phyloP scores from a whole-genome alignment of 257 asterid species.

The Nicotiana paniculata region DNA sequence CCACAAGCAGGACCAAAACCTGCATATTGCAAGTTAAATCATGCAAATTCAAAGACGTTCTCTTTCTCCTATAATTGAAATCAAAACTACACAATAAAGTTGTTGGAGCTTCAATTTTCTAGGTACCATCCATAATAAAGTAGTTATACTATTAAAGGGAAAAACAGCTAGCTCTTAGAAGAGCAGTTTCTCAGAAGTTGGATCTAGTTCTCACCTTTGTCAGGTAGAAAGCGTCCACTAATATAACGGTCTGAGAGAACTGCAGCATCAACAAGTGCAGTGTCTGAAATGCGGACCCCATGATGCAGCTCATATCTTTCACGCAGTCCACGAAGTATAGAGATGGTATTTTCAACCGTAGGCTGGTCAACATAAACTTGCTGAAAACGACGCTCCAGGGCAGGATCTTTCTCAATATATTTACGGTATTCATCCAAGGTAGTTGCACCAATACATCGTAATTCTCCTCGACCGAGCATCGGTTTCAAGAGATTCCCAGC shows the following conservation, averaged over 20 bases:
- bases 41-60: background rate
- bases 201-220: slow-evolving; percentile 50
- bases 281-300: slow-evolving; percentile 89
- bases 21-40: background rate
- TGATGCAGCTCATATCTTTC: slow-evolving; percentile 97
- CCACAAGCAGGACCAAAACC: background rate
- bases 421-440: slow-evolving; percentile 92
- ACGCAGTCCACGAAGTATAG: slow-evolving; percentile 91
- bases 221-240: slow-evolving; percentile 89
- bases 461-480: slow-evolving; percentile 98
- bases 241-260: slow-evolving; percentile 87
- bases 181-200: background rate
- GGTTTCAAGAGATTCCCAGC: slow-evolving; percentile 97
- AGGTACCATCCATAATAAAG: background rate
- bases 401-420: slow-evolving; percentile 91
- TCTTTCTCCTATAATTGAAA: background rate
- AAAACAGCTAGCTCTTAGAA: background rate
- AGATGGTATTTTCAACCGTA: slow-evolving; percentile 76
- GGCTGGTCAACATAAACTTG: slow-evolving; percentile 97
- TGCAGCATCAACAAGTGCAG: slow-evolving; percentile 93
- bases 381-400: slow-evolving; percentile 91
- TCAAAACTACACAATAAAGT: background rate
- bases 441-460: slow-evolving; percentile 96
- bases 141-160: background rate
- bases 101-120: background rate